Evolutionary conservation across 2,329 filamentous ascomycete species (phyloP).

Genomic region (Aspergillus amoenus): DNA sequence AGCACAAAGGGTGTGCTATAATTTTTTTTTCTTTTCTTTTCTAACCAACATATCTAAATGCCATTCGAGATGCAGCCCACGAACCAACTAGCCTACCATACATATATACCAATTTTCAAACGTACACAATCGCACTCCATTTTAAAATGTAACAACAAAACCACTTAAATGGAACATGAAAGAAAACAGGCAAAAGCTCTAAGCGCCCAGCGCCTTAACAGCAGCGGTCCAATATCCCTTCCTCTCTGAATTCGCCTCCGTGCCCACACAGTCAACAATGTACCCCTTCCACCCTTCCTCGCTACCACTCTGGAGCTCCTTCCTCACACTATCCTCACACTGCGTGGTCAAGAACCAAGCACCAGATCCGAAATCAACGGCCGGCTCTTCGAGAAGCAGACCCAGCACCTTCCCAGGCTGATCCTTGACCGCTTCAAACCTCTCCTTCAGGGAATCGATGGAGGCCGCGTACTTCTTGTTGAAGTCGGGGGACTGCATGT

Average conservation of each 20-base stretch:
- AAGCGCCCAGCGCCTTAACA: slow-evolving; percentile 38
- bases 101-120: neutral
- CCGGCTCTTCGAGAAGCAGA: slow-evolving; percentile 49
- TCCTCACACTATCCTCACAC: slow-evolving; percentile 48
- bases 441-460: slow-evolving; percentile 35
- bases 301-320: slow-evolving; percentile 47
- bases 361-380: slow-evolving; percentile 57
- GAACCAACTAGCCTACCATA: neutral
- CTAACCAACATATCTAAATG: neutral
- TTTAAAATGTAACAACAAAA: no score
- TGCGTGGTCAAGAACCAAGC: slow-evolving; percentile 62
- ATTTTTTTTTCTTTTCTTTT: neutral
- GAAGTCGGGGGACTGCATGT: slow-evolving; percentile 61
- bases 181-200: neutral
- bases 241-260: slow-evolving; percentile 47
- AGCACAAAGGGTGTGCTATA: slow-evolving; percentile 92
- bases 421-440: slow-evolving; percentile 33
- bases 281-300: slow-evolving; percentile 54
- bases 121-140: neutral
- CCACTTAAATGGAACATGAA: neutral
- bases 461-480: slow-evolving; percentile 56
- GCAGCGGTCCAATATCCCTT: slow-evolving; percentile 53
- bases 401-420: slow-evolving; percentile 48
- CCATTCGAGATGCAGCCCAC: neutral
- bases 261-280: slow-evolving; percentile 55